These are phyloP conservation scores for Desmodesmus armatus DNA, from an alignment of 139 green algal species.

Conservation along the genomic window DNA sequence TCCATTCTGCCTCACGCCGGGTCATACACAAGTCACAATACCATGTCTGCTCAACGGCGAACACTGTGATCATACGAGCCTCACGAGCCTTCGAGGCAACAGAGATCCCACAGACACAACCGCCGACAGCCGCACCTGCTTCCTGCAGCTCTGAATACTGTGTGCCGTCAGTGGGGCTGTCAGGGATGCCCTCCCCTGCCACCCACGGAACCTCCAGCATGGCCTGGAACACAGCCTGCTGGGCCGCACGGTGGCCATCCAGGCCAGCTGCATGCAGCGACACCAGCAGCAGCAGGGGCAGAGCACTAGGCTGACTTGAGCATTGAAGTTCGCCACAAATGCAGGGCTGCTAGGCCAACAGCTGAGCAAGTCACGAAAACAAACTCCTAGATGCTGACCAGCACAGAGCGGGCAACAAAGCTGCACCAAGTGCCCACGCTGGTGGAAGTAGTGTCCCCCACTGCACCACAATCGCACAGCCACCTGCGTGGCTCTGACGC, in stretches of 20 bases:
- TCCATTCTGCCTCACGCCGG: no score
- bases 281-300: not conserved
- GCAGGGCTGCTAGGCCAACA: not conserved
- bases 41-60: no score
- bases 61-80: no score
- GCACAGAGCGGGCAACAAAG: not conserved
- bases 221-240: slow-evolving; percentile 63
- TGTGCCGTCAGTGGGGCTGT: not conserved
- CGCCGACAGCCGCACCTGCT: not conserved
- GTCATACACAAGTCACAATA: no score
- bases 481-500: no score
- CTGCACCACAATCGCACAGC: no score
- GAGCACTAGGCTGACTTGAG: not conserved
- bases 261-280: slow-evolving; percentile 1
- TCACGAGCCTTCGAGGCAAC: no score
- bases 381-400: not conserved
- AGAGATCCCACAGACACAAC: not conserved
- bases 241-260: slow-evolving; percentile 7
- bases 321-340: not conserved
- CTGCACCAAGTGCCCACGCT: not conserved
- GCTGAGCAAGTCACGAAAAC: not conserved
- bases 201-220: slow-evolving; percentile 70
- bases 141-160: slow-evolving; percentile 39
- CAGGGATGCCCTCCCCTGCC: slow-evolving; percentile 1
- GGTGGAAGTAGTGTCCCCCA: no score